Percentiles rank a stretch among this genome's conserved stretches.
Conservation (phyloP, 2,329 filamentous ascomycete species). For the Penicillium sp. region DNA sequence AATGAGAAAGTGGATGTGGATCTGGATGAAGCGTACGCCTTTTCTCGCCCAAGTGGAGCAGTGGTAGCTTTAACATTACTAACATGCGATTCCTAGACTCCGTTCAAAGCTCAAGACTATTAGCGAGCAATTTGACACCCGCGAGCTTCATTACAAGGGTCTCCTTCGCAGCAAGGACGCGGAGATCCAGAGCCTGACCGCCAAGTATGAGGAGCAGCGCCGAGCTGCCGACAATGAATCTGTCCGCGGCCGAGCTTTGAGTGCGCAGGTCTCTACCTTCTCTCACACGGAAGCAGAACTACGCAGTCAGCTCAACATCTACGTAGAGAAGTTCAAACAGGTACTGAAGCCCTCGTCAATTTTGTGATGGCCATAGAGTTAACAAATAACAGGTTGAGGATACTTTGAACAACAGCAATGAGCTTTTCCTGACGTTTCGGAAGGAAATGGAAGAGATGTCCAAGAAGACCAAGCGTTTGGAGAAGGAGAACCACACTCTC, state of each 20-base stretch:
- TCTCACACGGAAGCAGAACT: conserved; percentile 94
- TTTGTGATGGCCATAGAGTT: conserved; percentile 34
- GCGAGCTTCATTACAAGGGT: conserved; percentile 90
- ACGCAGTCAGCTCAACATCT: conserved; percentile 92
- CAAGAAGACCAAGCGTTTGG: conserved; percentile 94
- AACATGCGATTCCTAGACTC: conserved; percentile 41
- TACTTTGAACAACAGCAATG: conserved; percentile 96
- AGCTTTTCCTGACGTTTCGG: conserved; percentile 91
- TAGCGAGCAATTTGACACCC: conserved; percentile 93
- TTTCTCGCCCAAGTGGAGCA: not conserved
- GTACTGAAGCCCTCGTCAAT: conserved; percentile 54
- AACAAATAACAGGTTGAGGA: conserved; percentile 82
- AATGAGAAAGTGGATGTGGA: conserved; percentile 81
- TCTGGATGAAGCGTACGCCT: conserved; percentile 78
- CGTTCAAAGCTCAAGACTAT: conserved; percentile 84
- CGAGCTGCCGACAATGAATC: conserved; percentile 82
- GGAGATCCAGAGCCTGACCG: conserved; percentile 88
- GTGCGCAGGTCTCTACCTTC: conserved; percentile 89
- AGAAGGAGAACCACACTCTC: conserved; percentile 91
- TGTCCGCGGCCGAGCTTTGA: conserved; percentile 77
- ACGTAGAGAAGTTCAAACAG: conserved; percentile 99
- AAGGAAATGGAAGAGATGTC: conserved; percentile 99
- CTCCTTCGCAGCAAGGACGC: conserved; percentile 91
- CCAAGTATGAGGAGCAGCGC: conserved; percentile 84
- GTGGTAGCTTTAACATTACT: not conserved